phyloP scores from a whole-genome alignment of 305 asterid genomes.

The Fraxinus xanthoxyloides region DNA sequence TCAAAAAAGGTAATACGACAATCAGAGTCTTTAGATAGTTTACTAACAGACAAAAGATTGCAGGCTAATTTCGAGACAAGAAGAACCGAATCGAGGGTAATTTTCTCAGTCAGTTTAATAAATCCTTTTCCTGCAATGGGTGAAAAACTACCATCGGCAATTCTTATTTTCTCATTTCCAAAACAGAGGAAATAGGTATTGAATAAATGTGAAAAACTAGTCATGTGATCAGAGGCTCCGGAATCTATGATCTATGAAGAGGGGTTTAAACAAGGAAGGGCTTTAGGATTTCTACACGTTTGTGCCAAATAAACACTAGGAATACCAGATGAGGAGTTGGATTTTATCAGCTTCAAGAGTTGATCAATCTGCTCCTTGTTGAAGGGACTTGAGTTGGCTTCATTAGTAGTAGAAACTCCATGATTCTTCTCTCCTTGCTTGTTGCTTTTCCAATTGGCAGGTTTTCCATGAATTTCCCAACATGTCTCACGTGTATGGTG shows the following conservation, averaged over 20 bases:
- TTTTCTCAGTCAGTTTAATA: neutral
- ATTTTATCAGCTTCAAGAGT: neutral
- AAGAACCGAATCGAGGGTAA: neutral
- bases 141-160: neutral
- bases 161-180: neutral
- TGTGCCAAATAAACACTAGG: neutral
- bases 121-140: neutral
- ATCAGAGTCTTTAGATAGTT: conserved; percentile 6
- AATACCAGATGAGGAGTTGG: neutral
- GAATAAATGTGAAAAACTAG: neutral
- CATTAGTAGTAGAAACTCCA: neutral
- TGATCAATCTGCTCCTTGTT: conserved; percentile 8
- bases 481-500: neutral
- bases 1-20: neutral
- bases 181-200: neutral
- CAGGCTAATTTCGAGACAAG: neutral
- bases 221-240: conserved; percentile 3
- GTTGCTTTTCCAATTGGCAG: neutral
- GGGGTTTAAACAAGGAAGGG: neutral
- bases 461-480: neutral
- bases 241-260: conserved; percentile 7
- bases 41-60: neutral
- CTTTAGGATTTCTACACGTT: neutral
- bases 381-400: neutral
- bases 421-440: neutral